A percentile compares a stretch with the other conserved stretches of the same genome.
phyloP scores from a whole-genome alignment of 1,284 basidiomycete genomes.

The Chalciporus sp. region DNA sequence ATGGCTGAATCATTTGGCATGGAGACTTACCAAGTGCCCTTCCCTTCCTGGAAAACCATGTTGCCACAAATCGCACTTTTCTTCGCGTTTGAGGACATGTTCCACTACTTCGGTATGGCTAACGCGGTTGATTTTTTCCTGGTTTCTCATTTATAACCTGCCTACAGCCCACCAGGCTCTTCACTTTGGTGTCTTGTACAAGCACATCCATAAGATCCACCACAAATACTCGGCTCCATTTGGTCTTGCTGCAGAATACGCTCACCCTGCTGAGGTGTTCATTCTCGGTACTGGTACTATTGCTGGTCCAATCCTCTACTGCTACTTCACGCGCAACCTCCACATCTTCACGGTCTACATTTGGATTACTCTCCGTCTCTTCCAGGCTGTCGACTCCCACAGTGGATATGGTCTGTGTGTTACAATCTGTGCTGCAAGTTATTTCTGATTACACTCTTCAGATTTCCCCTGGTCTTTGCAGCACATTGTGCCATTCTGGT shows the following conservation, averaged over 20 bases:
- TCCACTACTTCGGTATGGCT: conserved; percentile 75
- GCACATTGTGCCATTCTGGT: conserved; percentile 96
- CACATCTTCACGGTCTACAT: conserved; percentile 94
- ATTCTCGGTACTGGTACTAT: conserved; percentile 90
- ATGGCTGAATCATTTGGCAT: conserved; percentile 90
- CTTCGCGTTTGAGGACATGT: conserved; percentile 96
- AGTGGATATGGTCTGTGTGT: conserved; percentile 79
- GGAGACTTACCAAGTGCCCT: conserved; percentile 91
- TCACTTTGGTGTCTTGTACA: conserved; percentile 92
- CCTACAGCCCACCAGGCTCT: conserved; percentile 82
- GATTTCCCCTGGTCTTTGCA: conserved; percentile 98
- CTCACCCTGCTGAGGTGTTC: conserved; percentile 92
- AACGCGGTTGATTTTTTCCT: neutral
- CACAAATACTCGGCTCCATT: conserved; percentile 98
- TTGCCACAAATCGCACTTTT: conserved; percentile 85
- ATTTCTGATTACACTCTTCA: conserved; percentile 29
- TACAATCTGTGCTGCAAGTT: neutral
- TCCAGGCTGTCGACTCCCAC: conserved; percentile 98
- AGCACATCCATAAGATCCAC: conserved; percentile 97
- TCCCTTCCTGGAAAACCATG: conserved; percentile 75
- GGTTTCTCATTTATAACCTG: conserved; percentile 15
- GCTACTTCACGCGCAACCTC: conserved; percentile 69
- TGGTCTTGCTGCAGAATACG: conserved; percentile 97
- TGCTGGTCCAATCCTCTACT: conserved; percentile 85
- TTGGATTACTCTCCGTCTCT: conserved; percentile 93